A percentile compares a stretch with the other conserved stretches of the same genome.
These are phyloP conservation scores for Xanthoceras sorbifolium DNA, from an alignment of 345 rosid genomes.

Conservation along the genomic window DNA sequence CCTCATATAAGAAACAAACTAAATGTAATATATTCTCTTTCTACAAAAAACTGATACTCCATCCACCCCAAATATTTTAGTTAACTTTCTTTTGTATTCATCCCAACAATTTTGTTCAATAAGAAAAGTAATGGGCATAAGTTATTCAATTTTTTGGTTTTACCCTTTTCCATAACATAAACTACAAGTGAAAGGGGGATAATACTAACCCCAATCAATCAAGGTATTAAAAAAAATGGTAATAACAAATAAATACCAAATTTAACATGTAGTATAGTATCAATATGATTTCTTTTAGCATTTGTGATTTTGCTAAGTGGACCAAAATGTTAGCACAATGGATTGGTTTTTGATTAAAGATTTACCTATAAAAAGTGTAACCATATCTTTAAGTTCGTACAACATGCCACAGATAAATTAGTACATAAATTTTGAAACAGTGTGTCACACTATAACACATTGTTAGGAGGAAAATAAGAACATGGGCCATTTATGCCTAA, in stretches of 20 bases:
- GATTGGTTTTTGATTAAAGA: not conserved
- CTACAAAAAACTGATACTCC: not conserved
- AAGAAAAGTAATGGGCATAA: not conserved
- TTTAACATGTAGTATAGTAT: not conserved
- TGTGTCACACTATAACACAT: not conserved
- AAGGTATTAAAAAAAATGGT: not conserved
- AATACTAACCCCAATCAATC: not conserved
- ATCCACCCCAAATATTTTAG: not conserved
- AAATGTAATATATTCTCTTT: not conserved
- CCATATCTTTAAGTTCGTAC: not conserved
- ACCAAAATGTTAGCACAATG: not conserved
- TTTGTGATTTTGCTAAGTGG: not conserved
- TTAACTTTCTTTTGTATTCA: not conserved
- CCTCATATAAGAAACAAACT: not conserved
- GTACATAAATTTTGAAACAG: not conserved
- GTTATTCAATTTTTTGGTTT: not conserved
- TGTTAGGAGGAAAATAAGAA: not conserved
- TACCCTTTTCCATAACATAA: not conserved
- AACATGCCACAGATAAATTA: not conserved
- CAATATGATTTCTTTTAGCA: not conserved
- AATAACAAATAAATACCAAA: not conserved
- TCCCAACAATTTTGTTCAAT: not conserved
- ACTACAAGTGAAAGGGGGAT: not conserved
- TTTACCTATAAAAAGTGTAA: not conserved
- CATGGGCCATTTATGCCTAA: not conserved